Conservation (phyloP, 805 yeast species). For the Candida sithepensis region DNA sequence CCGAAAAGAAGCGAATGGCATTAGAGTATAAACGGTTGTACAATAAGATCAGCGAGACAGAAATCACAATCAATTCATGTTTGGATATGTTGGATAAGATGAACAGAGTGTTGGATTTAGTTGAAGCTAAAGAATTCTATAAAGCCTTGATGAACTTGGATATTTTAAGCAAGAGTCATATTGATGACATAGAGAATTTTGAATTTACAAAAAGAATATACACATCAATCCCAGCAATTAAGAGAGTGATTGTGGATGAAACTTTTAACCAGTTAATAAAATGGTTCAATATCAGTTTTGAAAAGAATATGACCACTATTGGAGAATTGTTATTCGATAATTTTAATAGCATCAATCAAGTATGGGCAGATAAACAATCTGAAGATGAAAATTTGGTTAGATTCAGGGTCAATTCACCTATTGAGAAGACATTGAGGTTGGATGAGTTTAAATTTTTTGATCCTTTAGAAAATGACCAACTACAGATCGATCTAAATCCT, state of each 20-base stretch:
- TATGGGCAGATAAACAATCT: slow-evolving; percentile 52
- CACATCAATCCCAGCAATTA: slow-evolving; percentile 72
- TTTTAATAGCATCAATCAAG: slow-evolving; percentile 50
- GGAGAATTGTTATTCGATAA: slow-evolving; percentile 57
- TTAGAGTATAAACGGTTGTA: slow-evolving; percentile 61
- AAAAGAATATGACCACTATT: slow-evolving; percentile 53
- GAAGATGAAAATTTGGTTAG: slow-evolving; percentile 42
- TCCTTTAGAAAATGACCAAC: slow-evolving; percentile 43
- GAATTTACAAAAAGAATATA: slow-evolving; percentile 73
- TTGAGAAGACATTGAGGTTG: slow-evolving; percentile 72
- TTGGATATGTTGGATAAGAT: slow-evolving; percentile 81
- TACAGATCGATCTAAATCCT: slow-evolving; percentile 60
- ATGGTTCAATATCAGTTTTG: slow-evolving; percentile 60
- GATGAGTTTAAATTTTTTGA: slow-evolving; percentile 38
- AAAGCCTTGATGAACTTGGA: slow-evolving; percentile 83
- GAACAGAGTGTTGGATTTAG: slow-evolving; percentile 78
- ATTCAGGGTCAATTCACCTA: slow-evolving; percentile 79
- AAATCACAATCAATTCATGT: slow-evolving; percentile 63
- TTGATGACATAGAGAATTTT: slow-evolving; percentile 61
- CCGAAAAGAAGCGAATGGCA: slow-evolving; percentile 55
- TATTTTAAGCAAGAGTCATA: slow-evolving; percentile 63
- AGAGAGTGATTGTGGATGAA: slow-evolving; percentile 69
- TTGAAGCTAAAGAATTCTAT: slow-evolving; percentile 70
- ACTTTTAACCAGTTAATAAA: slow-evolving; percentile 62
- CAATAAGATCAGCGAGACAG: slow-evolving; percentile 67